phyloP scores from a whole-genome alignment of 2,329 filamentous ascomycete genomes.

The Bipolaris bicolor region DNA sequence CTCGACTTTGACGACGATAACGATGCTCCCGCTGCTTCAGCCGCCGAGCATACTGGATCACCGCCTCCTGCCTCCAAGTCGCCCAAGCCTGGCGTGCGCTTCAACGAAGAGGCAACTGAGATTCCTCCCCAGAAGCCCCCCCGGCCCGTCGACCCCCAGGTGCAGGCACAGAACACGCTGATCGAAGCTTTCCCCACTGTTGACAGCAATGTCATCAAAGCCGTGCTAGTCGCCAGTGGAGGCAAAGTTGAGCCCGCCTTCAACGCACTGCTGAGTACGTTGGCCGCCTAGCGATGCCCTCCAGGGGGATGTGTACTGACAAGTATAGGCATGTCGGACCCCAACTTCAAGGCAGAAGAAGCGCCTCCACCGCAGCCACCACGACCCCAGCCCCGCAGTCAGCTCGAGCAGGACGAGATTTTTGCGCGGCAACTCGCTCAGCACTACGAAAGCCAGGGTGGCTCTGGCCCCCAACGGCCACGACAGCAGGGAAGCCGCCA shows the following conservation, averaged over 20 bases:
- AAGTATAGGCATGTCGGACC: conserved; percentile 59
- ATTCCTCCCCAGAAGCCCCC: conserved; percentile 79
- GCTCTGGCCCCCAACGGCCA: conserved; percentile 39
- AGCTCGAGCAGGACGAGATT: conserved; percentile 87
- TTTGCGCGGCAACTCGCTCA: conserved; percentile 93
- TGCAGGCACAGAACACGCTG: conserved; percentile 85
- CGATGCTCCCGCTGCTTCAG: conserved; percentile 48
- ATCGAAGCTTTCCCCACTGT: conserved; percentile 93
- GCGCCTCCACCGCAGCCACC: conserved; percentile 78
- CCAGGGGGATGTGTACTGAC: conserved; percentile 18
- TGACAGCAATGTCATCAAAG: conserved; percentile 80
- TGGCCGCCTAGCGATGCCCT: neutral
- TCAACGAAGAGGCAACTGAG: conserved; percentile 53
- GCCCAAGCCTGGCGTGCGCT: conserved; percentile 54
- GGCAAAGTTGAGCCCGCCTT: conserved; percentile 93
- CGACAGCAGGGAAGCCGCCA: conserved; percentile 51
- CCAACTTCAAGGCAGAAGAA: conserved; percentile 57
- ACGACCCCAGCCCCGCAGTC: conserved; percentile 74
- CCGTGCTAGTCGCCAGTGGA: conserved; percentile 82
- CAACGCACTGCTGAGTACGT: conserved; percentile 83
- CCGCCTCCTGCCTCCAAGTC: conserved; percentile 48
- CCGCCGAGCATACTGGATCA: conserved; percentile 36
- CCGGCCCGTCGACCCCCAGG: conserved; percentile 77
- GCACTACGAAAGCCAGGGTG: conserved; percentile 69
- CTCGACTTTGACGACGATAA: conserved; percentile 65